Conservation (phyloP, 306 rosid genomes). For the Geum urbanum region DNA sequence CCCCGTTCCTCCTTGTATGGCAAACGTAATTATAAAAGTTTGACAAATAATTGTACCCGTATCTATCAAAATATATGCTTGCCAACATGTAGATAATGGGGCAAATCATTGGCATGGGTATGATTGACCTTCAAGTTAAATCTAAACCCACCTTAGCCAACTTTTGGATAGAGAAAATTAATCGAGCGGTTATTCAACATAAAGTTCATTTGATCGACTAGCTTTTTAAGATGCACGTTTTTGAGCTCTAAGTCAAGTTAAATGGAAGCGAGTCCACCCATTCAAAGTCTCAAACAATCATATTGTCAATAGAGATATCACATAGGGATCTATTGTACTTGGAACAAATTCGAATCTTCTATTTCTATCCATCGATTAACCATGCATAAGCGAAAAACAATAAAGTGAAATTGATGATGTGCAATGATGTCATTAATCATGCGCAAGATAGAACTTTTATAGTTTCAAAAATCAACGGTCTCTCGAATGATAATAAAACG, state of each 20-base stretch:
- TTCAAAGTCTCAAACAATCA: not conserved
- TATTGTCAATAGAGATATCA: not conserved
- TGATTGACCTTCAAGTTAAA: conserved; percentile 7
- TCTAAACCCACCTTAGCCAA: conserved; percentile 12
- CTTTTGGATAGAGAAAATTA: conserved; percentile 3
- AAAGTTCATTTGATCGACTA: not conserved
- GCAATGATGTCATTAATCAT: not conserved
- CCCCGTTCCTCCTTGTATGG: not conserved
- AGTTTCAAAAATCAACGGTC: not conserved
- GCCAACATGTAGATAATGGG: not conserved
- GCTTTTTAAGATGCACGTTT: not conserved
- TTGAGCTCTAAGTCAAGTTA: conserved; percentile 3
- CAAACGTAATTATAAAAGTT: conserved; percentile 5
- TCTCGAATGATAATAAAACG: not conserved
- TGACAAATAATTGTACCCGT: not conserved
- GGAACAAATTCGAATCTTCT: not conserved
- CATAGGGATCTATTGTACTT: not conserved
- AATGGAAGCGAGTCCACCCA: conserved; percentile 8
- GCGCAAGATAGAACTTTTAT: not conserved
- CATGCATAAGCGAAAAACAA: not conserved
- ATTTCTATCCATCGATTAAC: not conserved
- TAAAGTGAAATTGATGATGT: not conserved
- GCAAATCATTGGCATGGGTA: not conserved
- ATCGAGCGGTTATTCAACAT: not conserved
- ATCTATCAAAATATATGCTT: not conserved